Conservation (phyloP, 306 rosid genomes). For the Trifolium dubium region DNA sequence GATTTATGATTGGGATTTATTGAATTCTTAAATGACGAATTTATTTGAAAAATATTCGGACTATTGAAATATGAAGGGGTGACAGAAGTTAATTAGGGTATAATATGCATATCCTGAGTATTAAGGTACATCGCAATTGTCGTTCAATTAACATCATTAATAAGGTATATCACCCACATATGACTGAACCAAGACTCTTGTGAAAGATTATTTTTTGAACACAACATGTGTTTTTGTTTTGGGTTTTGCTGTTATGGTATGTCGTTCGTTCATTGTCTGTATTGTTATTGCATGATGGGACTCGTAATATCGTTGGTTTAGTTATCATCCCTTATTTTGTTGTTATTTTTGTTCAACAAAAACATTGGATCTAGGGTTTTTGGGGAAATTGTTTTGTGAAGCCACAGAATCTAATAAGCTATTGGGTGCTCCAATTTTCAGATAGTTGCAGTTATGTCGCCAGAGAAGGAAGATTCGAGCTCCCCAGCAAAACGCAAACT, state of each 20-base stretch:
- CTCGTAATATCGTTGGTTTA: neutral
- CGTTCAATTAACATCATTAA: neutral
- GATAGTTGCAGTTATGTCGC: constrained; percentile 41
- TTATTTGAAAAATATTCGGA: neutral
- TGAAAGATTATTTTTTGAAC: neutral
- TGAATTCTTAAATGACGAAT: no score
- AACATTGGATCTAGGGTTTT: neutral
- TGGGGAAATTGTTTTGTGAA: constrained; percentile 2
- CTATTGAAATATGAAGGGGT: neutral
- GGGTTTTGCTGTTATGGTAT: neutral
- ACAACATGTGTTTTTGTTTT: neutral
- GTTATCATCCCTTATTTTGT: neutral
- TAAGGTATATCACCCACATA: neutral
- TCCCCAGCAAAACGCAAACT: constrained; percentile 41
- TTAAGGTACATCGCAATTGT: no score
- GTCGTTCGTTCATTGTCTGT: neutral
- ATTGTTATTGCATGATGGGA: neutral
- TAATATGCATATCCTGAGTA: neutral
- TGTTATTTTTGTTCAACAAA: neutral
- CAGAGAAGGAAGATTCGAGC: constrained; percentile 41
- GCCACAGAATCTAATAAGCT: neutral
- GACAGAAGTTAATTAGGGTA: neutral
- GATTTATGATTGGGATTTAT: no score
- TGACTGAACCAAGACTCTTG: neutral
- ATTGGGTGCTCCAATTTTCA: constrained; percentile 8